phyloP scores from a whole-genome alignment of 106 monocot species.

The Acorus gramineus region DNA sequence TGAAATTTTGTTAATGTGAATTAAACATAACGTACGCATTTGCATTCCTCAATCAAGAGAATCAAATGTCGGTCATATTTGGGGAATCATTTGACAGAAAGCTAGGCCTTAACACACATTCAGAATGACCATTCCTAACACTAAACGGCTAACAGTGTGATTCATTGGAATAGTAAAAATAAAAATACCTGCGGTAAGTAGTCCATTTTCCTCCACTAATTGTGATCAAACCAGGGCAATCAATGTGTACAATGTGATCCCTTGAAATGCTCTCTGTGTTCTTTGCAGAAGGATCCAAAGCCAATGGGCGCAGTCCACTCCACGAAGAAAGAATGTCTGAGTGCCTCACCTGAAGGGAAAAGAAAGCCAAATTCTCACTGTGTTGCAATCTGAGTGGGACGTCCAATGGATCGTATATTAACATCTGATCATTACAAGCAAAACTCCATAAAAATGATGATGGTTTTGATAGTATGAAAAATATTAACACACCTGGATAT shows the following conservation, averaged over 20 bases:
- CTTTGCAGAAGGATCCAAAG: conserved; percentile 84
- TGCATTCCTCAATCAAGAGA: too few relatives aligned
- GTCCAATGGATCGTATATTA: too few relatives aligned
- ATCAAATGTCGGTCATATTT: too few relatives aligned
- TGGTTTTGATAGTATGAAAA: too few relatives aligned
- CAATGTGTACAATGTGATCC: conserved; percentile 89
- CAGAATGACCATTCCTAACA: background rate
- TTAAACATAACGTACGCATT: too few relatives aligned
- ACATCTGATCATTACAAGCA: background rate
- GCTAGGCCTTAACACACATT: background rate
- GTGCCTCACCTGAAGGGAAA: conserved; percentile 57
- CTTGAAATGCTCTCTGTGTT: conserved; percentile 94
- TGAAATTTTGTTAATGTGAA: too few relatives aligned
- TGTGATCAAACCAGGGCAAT: conserved; percentile 89
- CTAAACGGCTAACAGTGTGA: too few relatives aligned
- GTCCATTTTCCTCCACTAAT: conserved; percentile 99
- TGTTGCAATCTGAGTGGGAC: too few relatives aligned
- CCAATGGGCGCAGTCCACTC: conserved; percentile 97
- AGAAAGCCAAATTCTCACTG: too few relatives aligned
- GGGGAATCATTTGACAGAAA: too few relatives aligned
- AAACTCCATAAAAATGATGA: background rate
- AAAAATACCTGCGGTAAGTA: conserved; percentile 76
- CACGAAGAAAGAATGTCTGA: conserved; percentile 97
- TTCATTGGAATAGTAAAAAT: too few relatives aligned
- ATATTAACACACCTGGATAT: conserved; percentile 54